Conservation (phyloP, 805 yeast genomes). For the Candida pseudoglaebosa region DNA sequence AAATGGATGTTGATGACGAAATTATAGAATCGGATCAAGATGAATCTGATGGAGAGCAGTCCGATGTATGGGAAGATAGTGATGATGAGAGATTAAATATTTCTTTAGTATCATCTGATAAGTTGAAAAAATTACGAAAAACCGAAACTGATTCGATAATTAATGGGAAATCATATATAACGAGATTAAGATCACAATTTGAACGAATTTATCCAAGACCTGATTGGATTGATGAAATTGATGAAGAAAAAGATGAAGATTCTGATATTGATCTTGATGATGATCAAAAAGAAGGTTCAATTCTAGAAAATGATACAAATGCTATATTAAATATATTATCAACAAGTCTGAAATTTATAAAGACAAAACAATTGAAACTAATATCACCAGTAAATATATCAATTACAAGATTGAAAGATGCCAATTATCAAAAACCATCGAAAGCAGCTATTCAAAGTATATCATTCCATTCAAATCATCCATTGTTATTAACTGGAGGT, state of each 20-base stretch:
- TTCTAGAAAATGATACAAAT: constrained; percentile 21
- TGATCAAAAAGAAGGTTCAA: constrained; percentile 17
- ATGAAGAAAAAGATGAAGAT: constrained; percentile 32
- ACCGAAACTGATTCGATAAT: constrained; percentile 50
- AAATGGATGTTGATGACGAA: constrained; percentile 18
- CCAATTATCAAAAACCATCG: constrained; percentile 65
- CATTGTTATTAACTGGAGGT: constrained; percentile 86
- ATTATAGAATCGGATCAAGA: constrained; percentile 18
- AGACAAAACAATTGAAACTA: constrained; percentile 46
- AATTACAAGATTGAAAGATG: constrained; percentile 82
- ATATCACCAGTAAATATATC: constrained; percentile 70
- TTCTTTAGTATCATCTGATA: constrained; percentile 56
- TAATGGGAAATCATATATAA: constrained; percentile 56
- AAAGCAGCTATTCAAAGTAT: constrained; percentile 81
- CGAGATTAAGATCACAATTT: constrained; percentile 67
- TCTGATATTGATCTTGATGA: constrained; percentile 16
- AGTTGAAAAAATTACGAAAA: constrained; percentile 67
- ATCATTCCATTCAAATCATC: constrained; percentile 80
- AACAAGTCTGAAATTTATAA: constrained; percentile 34
- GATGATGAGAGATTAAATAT: constrained; percentile 77
- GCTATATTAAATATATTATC: constrained; percentile 30
- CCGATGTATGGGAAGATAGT: constrained; percentile 73
- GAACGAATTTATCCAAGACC: constrained; percentile 79
- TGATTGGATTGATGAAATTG: constrained; percentile 57
- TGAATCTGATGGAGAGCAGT: constrained; percentile 19